Evolutionary conservation across 2,329 filamentous ascomycete species (phyloP).

Genomic region (Cadophora malorum): DNA sequence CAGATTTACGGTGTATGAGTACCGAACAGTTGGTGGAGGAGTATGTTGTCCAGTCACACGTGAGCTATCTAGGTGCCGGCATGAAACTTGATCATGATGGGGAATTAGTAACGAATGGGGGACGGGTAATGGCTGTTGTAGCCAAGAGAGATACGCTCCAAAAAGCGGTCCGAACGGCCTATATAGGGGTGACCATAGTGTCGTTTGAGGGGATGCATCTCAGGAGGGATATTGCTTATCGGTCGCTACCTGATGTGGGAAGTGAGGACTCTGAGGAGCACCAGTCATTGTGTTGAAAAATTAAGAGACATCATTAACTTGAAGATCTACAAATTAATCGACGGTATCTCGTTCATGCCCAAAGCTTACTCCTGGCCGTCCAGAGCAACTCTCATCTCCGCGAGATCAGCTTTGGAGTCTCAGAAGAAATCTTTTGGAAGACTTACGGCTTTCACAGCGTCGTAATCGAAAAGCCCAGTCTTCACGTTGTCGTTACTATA

Average conservation of each 20-base stretch:
- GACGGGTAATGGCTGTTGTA: slow-evolving; percentile 89
- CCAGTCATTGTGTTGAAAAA: no score
- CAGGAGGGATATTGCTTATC: neutral
- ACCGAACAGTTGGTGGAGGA: neutral
- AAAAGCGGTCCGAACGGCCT: slow-evolving; percentile 84
- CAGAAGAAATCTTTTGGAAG: neutral
- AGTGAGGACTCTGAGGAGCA: neutral
- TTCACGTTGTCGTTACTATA: neutral
- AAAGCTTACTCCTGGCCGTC: no score
- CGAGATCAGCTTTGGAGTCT: neutral
- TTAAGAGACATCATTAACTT: no score
- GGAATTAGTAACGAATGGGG: slow-evolving; percentile 75
- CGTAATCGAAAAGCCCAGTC: neutral
- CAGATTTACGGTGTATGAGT: neutral
- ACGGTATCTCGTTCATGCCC: no score
- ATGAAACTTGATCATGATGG: slow-evolving; percentile 92
- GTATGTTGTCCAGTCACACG: slow-evolving; percentile 55
- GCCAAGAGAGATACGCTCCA: slow-evolving; percentile 77
- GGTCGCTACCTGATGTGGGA: neutral
- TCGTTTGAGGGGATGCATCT: neutral
- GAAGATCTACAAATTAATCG: no score
- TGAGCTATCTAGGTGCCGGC: slow-evolving; percentile 54
- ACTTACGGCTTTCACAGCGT: neutral
- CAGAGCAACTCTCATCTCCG: neutral
- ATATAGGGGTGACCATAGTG: slow-evolving; percentile 61